Base-by-base conservation (phyloP, 2,329 filamentous ascomycete genomes). In the Diatrype stigma region DNA sequence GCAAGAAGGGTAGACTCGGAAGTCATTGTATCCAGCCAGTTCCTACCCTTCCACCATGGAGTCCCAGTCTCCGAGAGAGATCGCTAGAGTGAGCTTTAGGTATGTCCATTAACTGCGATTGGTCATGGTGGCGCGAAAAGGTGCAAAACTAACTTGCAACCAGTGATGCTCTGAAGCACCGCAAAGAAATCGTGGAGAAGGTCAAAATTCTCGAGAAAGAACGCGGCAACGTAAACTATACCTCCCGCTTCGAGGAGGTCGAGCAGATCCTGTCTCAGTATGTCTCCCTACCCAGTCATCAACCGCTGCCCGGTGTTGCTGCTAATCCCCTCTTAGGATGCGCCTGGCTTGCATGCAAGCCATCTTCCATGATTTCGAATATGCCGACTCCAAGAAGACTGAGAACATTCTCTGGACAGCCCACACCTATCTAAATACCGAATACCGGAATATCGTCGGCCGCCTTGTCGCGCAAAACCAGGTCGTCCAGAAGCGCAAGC, bases 321-420 rank as follows among this genome's bases (percentile, higher is more conserved):
- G 54, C 32, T 57, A 55, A 49, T 19, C 23, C 47, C 14, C 49
- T 54, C 60, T 54, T 48, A 89, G 85, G 59, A 85, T 88, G 67
- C 89, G 90, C 58, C 73, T 84, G 46, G 79, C 81, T 52, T 92
- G 86, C 66, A 84, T 92, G 65, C 78, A 80, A 57, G 81, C 84
- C 51, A 84, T 93, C 53, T 88, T 90, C 64, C 72, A 80, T 65
- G 85, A 96, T 68, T 84, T 89, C 63, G 75, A 82, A 56, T 83
- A 80, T 70, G 84, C 86, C 47, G 77, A 75, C 54, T 73, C 75
- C 56, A 78, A 84, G 55, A 78, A 83, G 51, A 79, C 87, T 48
- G 90, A 96, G 67, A 70, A 75, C 51, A 79, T 77, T 54, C 79
- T 97, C 45, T 97, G 93, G 93, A 77, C 83, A 54, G 80, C 83